phyloP scores from a whole-genome alignment of 805 yeast species.

The Jamesozyma piceae region DNA sequence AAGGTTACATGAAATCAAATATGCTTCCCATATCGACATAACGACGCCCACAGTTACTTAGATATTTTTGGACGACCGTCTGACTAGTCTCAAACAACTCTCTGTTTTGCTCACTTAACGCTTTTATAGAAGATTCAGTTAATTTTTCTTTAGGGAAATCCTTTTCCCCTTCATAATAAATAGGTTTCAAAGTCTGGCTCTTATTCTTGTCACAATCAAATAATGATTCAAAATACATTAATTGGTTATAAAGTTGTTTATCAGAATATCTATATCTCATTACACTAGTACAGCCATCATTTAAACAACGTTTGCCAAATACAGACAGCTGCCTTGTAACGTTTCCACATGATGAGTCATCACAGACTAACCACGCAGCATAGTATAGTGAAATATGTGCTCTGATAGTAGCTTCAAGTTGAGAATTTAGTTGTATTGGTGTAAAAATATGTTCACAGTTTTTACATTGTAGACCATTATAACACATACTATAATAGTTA shows the following conservation, averaged over 20 bases:
- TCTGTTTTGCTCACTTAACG: conserved; percentile 73
- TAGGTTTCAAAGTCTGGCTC: conserved; percentile 43
- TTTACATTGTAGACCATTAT: conserved; percentile 62
- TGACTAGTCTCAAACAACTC: conserved; percentile 45
- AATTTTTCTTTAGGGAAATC: conserved; percentile 28
- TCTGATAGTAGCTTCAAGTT: conserved; percentile 66
- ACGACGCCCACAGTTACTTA: conserved; percentile 76
- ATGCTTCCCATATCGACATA: conserved; percentile 77
- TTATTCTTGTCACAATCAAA: conserved; percentile 79
- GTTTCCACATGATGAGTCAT: conserved; percentile 72
- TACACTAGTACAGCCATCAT: conserved; percentile 58
- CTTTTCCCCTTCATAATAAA: conserved; percentile 33
- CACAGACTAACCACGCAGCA: conserved; percentile 79
- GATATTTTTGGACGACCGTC: conserved; percentile 59
- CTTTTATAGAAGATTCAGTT: conserved; percentile 49
- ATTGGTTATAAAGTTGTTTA: conserved; percentile 75
- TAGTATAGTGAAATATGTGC: conserved; percentile 66
- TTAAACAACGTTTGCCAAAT: conserved; percentile 75
- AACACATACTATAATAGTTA: conserved; percentile 48
- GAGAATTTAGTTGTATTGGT: conserved; percentile 51
- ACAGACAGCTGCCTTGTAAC: conserved; percentile 80
- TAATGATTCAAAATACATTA: conserved; percentile 65
- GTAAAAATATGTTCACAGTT: conserved; percentile 48
- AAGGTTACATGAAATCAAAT: conserved; percentile 49
- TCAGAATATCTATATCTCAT: conserved; percentile 72